Evolutionary conservation across 2,329 filamentous ascomycete species (phyloP).

Genomic region (Xenosphaeropsis pyriputrescens): DNA sequence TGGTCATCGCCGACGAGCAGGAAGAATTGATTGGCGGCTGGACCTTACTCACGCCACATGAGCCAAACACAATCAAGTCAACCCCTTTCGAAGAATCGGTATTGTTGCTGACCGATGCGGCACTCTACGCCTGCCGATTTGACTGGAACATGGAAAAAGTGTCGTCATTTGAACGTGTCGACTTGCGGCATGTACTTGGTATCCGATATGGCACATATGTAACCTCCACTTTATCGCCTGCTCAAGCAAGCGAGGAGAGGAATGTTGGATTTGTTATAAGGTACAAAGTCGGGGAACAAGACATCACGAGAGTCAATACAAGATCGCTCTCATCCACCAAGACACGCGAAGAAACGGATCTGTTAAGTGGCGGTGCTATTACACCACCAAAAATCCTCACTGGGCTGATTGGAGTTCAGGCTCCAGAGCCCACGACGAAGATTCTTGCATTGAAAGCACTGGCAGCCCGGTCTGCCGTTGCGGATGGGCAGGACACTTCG

Average conservation of each 20-base stretch:
- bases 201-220: slow-evolving; percentile 80
- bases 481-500: slow-evolving; percentile 8
- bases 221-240: slow-evolving; percentile 67
- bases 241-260: slow-evolving; percentile 60
- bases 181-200: slow-evolving; percentile 55
- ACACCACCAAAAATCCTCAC: slow-evolving; percentile 3
- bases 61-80: slow-evolving; percentile 52
- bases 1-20: slow-evolving; percentile 68
- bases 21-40: slow-evolving; percentile 84
- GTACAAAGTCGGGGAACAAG: slow-evolving; percentile 57
- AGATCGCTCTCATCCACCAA: slow-evolving; percentile 52
- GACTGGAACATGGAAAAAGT: slow-evolving; percentile 96
- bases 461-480: slow-evolving; percentile 26
- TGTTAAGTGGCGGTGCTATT: slow-evolving; percentile 4
- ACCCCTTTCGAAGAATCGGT: slow-evolving; percentile 78
- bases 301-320: slow-evolving; percentile 72
- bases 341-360: slow-evolving; percentile 8
- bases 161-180: slow-evolving; percentile 75
- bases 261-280: slow-evolving; percentile 76
- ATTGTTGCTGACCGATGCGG: slow-evolving; percentile 70
- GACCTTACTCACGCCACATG: slow-evolving; percentile 68
- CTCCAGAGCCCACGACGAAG: slow-evolving; percentile 9
- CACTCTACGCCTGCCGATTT: slow-evolving; percentile 79
- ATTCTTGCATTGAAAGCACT: slow-evolving; percentile 42
- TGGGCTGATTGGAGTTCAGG: slow-evolving; percentile 5